A percentile compares a stretch with the other conserved stretches of the same genome.
phyloP scores from a whole-genome alignment of 768 basidiomycete genomes.

The Boletellus ananas region DNA sequence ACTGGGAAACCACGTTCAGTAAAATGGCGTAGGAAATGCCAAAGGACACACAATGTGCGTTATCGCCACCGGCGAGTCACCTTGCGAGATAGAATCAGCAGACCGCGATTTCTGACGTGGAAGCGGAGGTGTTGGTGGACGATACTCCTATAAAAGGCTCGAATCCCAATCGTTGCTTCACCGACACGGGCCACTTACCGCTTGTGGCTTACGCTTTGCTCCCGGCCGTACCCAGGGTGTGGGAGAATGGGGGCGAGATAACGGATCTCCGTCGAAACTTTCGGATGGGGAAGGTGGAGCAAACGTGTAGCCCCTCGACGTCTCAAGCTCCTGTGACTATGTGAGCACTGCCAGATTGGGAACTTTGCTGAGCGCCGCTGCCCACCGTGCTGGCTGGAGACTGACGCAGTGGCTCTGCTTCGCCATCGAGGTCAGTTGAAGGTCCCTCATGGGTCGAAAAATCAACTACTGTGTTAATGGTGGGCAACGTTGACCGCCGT shows the following conservation, averaged over 20 bases:
- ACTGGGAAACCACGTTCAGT: constrained; percentile 14
- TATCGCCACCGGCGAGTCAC: constrained; percentile 28
- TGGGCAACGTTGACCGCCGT: constrained; percentile 28
- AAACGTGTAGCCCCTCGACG: constrained; percentile 28
- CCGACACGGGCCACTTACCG: constrained; percentile 16
- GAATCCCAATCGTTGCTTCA: constrained; percentile 1
- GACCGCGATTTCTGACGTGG: constrained; percentile 36
- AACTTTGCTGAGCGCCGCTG: constrained; percentile 25
- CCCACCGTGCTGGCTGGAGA: constrained; percentile 34
- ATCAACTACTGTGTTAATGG: constrained; percentile 33
- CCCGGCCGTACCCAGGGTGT: constrained; percentile 31
- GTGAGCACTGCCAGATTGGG: constrained; percentile 24
- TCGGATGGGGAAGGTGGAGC: constrained; percentile 34
- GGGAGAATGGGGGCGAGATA: constrained; percentile 34
- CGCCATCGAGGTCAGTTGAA: constrained; percentile 23
- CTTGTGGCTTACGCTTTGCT: constrained; percentile 26
- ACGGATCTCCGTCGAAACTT: constrained; percentile 32
- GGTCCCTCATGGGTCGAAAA: constrained; percentile 24
- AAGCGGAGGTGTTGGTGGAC: constrained; percentile 58
- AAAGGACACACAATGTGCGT: constrained; percentile 24
- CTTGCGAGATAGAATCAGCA: constrained; percentile 28
- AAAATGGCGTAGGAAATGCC: constrained; percentile 1
- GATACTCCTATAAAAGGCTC: constrained; percentile 39
- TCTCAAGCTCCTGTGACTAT: constrained; percentile 32
- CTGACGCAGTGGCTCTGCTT: constrained; percentile 29